Base-by-base conservation (phyloP, 2,329 filamentous ascomycete species). In the Setomelanomma holmii region DNA sequence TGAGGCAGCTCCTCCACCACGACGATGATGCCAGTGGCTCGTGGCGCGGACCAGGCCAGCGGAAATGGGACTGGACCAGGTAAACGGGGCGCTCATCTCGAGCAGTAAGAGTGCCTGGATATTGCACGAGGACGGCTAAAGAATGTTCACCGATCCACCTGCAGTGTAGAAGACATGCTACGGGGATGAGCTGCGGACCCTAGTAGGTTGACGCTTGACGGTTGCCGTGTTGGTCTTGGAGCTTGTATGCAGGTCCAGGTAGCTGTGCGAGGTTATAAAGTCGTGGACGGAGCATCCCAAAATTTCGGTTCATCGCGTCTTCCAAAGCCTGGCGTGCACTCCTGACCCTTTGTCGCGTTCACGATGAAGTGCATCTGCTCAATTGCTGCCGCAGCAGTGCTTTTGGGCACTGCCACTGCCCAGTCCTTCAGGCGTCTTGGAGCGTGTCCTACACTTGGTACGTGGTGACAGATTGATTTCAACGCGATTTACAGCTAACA, bases 351-450 rank as follows among this genome's bases (percentile, higher is more conserved):
- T 46, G 46, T 56, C 51, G 48, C 53, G 53, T 58, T 63, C 66
- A 53, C 30, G 24, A 74, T 74, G 71, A 71, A 67, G 61, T 61
- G 61, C 42, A 55, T 55, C 38, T 67, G 56, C 49, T 63, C 66
- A 54, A 63, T 64, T 58, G 54, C 56, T 56, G 58, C 63, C 43
- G 62, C 64, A 44, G 66, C 60, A 52, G 67, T 62, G 60, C 61
- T 72, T 51, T 56, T 74, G 33, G 55, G 64, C 44, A 56, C 59
- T 55, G 65, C 57, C 38, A 68, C 64, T 53, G 81, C 81, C 30
- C 82, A 84, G 70, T 81, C 80, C n/a, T 84, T 80, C 67, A 81
- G 82, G 64, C 76, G 83, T 49, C 73, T 85, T 22, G 82, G 82
- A 56, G 76, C 79, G 48, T 85, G 83, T 65, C 83, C 83, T 24